A percentile compares a stretch with the other conserved stretches of the same genome.
These are phyloP conservation scores for Penstemon davidsonii DNA, from an alignment of 257 asterid species.

Conservation along the genomic window DNA sequence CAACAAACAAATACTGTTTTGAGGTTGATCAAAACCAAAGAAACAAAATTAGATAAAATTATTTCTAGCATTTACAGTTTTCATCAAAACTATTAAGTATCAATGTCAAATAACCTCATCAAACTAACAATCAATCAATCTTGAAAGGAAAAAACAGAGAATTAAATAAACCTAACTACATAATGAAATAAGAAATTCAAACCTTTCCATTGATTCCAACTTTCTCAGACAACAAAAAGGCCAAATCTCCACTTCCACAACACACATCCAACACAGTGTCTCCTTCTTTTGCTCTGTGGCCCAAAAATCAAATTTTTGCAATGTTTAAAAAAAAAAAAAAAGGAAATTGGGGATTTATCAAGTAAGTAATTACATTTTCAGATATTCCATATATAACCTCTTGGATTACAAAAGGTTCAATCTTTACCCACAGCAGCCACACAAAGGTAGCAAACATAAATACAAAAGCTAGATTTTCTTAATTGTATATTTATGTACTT, in stretches of 20 bases:
- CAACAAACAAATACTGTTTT: neutral
- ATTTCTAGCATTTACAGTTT: neutral
- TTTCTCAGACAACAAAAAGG: slow-evolving; percentile 75
- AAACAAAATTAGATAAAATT: neutral
- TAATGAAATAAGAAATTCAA: slow-evolving; percentile 13
- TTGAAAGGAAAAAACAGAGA: neutral
- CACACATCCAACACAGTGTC: slow-evolving; percentile 79
- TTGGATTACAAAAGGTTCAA: slow-evolving; percentile 18
- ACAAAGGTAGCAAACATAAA: neutral
- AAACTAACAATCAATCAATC: neutral
- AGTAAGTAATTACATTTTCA: too few species aligned
- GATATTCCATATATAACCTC: too few species aligned
- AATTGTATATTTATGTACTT: too few species aligned
- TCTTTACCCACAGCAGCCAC: slow-evolving; percentile 7
- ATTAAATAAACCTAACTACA: neutral
- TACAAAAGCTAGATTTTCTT: neutral
- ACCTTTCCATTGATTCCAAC: slow-evolving; percentile 81
- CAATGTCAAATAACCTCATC: neutral
- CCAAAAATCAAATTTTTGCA: neutral
- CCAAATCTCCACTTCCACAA: slow-evolving; percentile 93
- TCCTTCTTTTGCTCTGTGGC: slow-evolving; percentile 71
- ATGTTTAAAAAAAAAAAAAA: neutral
- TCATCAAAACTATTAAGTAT: neutral
- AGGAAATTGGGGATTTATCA: neutral
- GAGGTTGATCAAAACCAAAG: neutral